Percentiles rank a stretch among this genome's conserved stretches.
These are phyloP conservation scores for Streptanthus diversifolius DNA, from an alignment of 345 rosid species.

Conservation along the genomic window DNA sequence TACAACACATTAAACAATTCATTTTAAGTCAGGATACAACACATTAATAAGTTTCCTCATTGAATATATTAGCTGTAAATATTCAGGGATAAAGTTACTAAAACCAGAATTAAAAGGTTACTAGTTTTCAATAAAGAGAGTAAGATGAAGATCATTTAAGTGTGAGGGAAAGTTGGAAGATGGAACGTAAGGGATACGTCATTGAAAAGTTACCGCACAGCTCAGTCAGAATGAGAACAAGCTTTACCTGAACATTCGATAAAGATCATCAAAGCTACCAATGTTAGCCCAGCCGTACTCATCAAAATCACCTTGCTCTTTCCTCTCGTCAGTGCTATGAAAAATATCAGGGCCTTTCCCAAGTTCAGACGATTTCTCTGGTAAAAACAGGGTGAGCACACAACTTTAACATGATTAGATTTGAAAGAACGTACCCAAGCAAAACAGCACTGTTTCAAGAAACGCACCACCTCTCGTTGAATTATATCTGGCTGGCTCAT, in stretches of 20 bases:
- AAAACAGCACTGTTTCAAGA: conserved; percentile 18
- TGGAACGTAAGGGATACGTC: neutral
- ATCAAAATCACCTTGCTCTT: conserved; percentile 72
- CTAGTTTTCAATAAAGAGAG: too few species aligned
- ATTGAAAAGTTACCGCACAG: neutral
- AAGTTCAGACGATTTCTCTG: conserved; percentile 48
- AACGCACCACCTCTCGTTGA: conserved; percentile 53
- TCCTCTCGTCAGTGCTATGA: conserved; percentile 50
- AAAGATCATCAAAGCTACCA: conserved; percentile 96
- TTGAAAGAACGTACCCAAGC: conserved; percentile 27
- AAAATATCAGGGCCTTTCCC: conserved; percentile 52
- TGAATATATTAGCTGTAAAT: too few species aligned
- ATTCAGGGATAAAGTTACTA: too few species aligned
- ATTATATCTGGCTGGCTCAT: conserved; percentile 43
- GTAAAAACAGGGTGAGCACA: conserved; percentile 34
- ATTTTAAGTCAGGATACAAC: too few species aligned
- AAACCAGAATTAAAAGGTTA: too few species aligned
- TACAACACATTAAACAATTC: too few species aligned
- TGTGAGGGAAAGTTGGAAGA: too few species aligned
- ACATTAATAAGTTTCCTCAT: too few species aligned
- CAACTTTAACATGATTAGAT: conserved; percentile 29
- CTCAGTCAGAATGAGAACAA: conserved; percentile 11
- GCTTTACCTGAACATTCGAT: conserved; percentile 85
- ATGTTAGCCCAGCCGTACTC: conserved; percentile 89
- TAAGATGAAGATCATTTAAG: too few species aligned